A percentile compares a stretch with the other conserved stretches of the same genome.
These are phyloP conservation scores for Teratosphaeria pseudoeucalypti DNA, from an alignment of 2,329 filamentous ascomycete genomes.

Conservation along the genomic window DNA sequence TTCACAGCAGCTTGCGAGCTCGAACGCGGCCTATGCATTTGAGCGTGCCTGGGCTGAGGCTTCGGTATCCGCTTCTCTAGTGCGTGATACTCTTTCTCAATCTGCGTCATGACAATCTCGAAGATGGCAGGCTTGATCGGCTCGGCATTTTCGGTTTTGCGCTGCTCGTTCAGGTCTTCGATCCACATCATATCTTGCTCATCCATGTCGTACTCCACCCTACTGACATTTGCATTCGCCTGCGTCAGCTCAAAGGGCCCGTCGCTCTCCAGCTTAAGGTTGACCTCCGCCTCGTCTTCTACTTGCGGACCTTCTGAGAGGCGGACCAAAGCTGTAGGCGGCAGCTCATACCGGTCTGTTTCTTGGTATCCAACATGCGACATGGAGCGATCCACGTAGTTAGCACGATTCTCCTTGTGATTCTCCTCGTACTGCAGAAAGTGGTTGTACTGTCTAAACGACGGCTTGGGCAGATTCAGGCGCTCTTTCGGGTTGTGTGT, in stretches of 20 bases:
- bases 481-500: conserved; percentile 73
- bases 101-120: conserved; percentile 96
- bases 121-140: conserved; percentile 87
- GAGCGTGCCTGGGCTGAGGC: conserved; percentile 88
- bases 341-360: conserved; percentile 75
- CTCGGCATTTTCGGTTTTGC: conserved; percentile 64
- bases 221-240: conserved; percentile 48
- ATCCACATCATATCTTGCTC: conserved; percentile 98
- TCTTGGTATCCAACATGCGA: conserved; percentile 93
- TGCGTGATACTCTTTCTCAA: conserved; percentile 97
- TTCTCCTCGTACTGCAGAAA: conserved; percentile 75
- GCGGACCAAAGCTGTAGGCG: conserved; percentile 59
- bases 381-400: conserved; percentile 94
- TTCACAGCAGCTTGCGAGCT: conserved; percentile 93
- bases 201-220: conserved; percentile 99
- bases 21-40: conserved; percentile 84
- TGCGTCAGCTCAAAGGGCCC: conserved; percentile 43
- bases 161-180: conserved; percentile 67
- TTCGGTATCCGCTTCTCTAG: conserved; percentile 95
- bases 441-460: conserved; percentile 67
- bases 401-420: conserved; percentile 63
- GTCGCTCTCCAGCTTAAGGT: conserved; percentile 45
- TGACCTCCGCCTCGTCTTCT: conserved; percentile 50
- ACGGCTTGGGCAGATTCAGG: conserved; percentile 65
- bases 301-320: conserved; percentile 52